A percentile compares a stretch with the other conserved stretches of the same genome.
phyloP scores from a whole-genome alignment of 2,329 filamentous ascomycete species.

The Xylaria sp. region DNA sequence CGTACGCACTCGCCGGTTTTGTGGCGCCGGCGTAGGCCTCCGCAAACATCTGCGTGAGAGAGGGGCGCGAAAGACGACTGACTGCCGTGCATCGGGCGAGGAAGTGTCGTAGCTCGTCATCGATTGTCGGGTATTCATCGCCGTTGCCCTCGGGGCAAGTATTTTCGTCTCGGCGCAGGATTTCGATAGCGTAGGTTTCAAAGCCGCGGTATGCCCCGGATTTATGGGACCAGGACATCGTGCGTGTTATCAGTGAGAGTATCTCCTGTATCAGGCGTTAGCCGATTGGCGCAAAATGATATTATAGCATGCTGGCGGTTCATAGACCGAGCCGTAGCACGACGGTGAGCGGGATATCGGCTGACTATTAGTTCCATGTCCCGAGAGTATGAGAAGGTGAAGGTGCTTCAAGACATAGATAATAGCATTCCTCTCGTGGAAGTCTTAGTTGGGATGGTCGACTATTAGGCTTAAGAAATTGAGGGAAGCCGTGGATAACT shows the following conservation, averaged over 20 bases:
- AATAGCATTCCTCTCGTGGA: too few relatives aligned
- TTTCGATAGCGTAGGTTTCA: background rate
- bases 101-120: background rate
- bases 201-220: background rate
- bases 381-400: too few relatives aligned
- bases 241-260: constrained; percentile 3
- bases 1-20: background rate
- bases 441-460: too few relatives aligned
- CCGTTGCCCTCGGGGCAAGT: background rate
- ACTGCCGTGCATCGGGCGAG: background rate
- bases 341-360: too few relatives aligned
- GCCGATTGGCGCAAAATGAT: background rate
- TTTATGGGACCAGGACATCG: background rate
- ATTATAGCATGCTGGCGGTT: background rate
- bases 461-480: too few relatives aligned
- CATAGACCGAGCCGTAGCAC: too few relatives aligned
- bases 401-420: too few relatives aligned
- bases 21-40: background rate
- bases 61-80: background rate
- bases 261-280: background rate
- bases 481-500: too few relatives aligned
- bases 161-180: background rate
- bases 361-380: too few relatives aligned
- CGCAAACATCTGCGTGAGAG: background rate
- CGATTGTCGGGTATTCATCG: background rate